Base-by-base conservation (phyloP, 345 rosid species). In the Pseudoturritis turrita region DNA sequence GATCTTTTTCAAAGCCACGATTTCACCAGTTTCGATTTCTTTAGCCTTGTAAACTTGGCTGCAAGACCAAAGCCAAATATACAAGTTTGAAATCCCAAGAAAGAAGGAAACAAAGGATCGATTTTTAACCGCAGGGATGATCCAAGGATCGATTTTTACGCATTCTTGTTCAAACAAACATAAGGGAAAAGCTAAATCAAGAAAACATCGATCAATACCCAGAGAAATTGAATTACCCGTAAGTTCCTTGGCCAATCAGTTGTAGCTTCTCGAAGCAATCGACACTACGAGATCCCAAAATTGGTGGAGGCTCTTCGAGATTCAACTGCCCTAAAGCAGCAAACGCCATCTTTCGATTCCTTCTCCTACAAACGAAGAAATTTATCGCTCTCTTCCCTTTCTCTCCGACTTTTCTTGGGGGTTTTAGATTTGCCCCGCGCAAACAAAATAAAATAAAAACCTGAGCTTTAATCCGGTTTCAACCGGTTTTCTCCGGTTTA, bases 31-130 rank as follows among this genome's bases (percentile, higher is more conserved):
- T 81, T 85, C 82, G 71, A 82, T 89, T 70, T 95, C 99, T 75
- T 73, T 86, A 22, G 99, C 99, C 97, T 89, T 95, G 85, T 87
- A 95, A 26, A 95, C 99, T 83, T 95, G 97, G 46, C 97, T 95
- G 91, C 84, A 87, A 73, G 25, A 68, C 19, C 46, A 75, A 68
- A 62, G 5, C 29, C 55, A 53, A 53, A 26, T 11, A 35, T 25
- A 68, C 50, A 28, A 51, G 36, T n/a, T 12, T 4, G 14, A 15
- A 63, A 15, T 31, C 15, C 6, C 10, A 57, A 15, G 8, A 37
- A 23, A 55, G 28, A 29, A 29, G 41, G 21, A 21, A 37, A 7
- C 31, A 28, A 33, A 33, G 36, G 10, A 7, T 33, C 36, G 36
- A 33, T 33, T 33, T 33, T 33, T 33, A 33, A n/a, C n/a, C n/a